These are phyloP conservation scores for Davidsoniella eucalypti DNA, from an alignment of 2,329 filamentous ascomycete species.

Conservation along the genomic window DNA sequence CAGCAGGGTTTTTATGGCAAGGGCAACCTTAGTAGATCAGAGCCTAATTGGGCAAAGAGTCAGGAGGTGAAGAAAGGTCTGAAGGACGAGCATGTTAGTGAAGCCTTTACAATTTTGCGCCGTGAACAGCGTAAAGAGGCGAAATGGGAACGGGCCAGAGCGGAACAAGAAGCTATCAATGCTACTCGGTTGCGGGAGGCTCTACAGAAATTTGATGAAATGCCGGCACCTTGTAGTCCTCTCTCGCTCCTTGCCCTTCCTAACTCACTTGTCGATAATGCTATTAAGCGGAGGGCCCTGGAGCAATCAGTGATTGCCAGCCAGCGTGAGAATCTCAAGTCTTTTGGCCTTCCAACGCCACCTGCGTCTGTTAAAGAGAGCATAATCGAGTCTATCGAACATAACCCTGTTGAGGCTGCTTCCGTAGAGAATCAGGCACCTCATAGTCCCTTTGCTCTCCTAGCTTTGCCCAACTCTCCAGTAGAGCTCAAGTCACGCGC, in stretches of 20 bases:
- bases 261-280: constrained; percentile 33
- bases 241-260: constrained; percentile 35
- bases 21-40: constrained; percentile 79
- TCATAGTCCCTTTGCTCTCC: constrained; percentile 3
- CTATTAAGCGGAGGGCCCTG: not conserved
- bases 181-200: constrained; percentile 40
- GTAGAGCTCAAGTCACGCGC: constrained; percentile 1
- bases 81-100: constrained; percentile 53
- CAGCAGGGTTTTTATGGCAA: constrained; percentile 97
- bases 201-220: constrained; percentile 6
- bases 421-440: not conserved
- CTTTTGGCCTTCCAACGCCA: constrained; percentile 2
- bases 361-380: not conserved
- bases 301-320: constrained; percentile 6
- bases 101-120: constrained; percentile 61
- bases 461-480: constrained; percentile 6
- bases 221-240: constrained; percentile 22
- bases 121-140: constrained; percentile 66
- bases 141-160: constrained; percentile 83
- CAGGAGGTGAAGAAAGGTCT: constrained; percentile 58
- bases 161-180: constrained; percentile 71
- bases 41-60: constrained; percentile 79
- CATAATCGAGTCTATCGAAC: not conserved
- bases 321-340: constrained; percentile 8
- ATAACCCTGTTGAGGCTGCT: not conserved